phyloP scores from a whole-genome alignment of 495 filamentous ascomycete genomes.

The Talaromyces wortmannii region DNA sequence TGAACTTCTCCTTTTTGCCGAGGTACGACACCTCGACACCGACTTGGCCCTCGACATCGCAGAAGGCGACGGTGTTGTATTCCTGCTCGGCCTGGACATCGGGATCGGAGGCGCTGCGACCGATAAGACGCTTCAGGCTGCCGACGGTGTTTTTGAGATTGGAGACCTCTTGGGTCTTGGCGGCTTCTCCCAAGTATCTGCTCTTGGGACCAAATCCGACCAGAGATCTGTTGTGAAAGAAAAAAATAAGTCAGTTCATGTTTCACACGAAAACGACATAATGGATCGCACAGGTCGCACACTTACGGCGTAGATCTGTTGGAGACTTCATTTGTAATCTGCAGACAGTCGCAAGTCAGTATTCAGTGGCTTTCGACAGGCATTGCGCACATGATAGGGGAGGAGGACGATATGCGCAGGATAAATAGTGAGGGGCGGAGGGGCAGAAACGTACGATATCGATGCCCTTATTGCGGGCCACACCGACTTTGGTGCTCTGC shows the following conservation, averaged over 20 bases:
- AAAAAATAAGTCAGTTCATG: conserved; percentile 25
- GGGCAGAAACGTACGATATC: conserved; percentile 79
- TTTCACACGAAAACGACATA: conserved; percentile 2
- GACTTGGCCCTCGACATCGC: conserved; percentile 88
- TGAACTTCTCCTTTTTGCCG: conserved; percentile 90
- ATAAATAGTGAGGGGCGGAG: conserved; percentile 5
- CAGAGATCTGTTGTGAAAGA: conserved; percentile 61
- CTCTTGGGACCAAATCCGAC: conserved; percentile 92
- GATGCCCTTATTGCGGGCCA: conserved; percentile 95
- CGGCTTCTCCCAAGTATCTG: conserved; percentile 87
- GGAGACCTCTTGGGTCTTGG: conserved; percentile 98
- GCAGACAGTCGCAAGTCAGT: conserved; percentile 6
- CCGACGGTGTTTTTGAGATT: conserved; percentile 98
- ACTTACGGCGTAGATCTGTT: conserved; percentile 97
- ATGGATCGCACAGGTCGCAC: background rate
- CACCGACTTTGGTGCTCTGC: conserved; percentile 94
- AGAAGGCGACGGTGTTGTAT: conserved; percentile 78
- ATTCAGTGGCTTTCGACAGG: background rate
- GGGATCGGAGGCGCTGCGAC: conserved; percentile 78
- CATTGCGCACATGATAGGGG: no score
- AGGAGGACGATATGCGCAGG: background rate
- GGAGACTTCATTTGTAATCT: conserved; percentile 99
- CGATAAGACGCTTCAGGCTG: conserved; percentile 85
- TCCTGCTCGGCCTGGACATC: conserved; percentile 89
- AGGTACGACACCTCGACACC: conserved; percentile 92